These are phyloP conservation scores for Diaporthe capsici DNA, from an alignment of 2,329 filamentous ascomycete species.

Conservation along the genomic window DNA sequence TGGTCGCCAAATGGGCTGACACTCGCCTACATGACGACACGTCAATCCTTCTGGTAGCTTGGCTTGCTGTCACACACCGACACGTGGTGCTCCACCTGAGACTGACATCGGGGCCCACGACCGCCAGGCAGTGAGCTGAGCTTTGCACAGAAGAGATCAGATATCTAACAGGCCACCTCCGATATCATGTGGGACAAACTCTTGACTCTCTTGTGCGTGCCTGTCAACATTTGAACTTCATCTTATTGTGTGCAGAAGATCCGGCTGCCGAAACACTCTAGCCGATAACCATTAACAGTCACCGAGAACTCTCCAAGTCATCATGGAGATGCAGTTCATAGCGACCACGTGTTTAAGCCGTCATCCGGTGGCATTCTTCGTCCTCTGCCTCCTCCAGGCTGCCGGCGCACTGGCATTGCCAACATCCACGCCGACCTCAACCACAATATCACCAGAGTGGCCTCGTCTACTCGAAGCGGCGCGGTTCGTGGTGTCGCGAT, in stretches of 20 bases:
- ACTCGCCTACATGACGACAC: not conserved
- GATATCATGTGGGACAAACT: not conserved
- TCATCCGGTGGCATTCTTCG: not conserved
- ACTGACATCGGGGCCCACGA: not conserved
- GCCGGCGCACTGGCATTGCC: not conserved
- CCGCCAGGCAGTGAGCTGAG: constrained; percentile 23
- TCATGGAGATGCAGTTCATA: not conserved
- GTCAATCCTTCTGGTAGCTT: constrained; percentile 20
- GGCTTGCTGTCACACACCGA: constrained; percentile 17
- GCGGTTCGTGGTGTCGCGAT: not conserved
- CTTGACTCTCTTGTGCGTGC: not conserved
- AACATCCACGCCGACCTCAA: not conserved
- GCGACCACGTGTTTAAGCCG: not conserved
- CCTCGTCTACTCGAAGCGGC: not conserved
- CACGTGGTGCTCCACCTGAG: constrained; percentile 25
- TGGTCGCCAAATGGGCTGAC: not conserved
- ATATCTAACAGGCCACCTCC: not conserved
- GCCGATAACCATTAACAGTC: not conserved
- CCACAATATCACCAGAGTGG: not conserved
- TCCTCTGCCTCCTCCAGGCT: not conserved
- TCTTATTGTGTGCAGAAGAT: too few species aligned
- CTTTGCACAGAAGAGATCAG: not conserved
- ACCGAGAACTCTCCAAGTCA: too few species aligned
- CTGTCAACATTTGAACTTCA: not conserved
- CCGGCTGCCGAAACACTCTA: not conserved